Base-by-base conservation (phyloP, 225 moss, liverwort and hornwort species). In the Takakia lepidozioides region DNA sequence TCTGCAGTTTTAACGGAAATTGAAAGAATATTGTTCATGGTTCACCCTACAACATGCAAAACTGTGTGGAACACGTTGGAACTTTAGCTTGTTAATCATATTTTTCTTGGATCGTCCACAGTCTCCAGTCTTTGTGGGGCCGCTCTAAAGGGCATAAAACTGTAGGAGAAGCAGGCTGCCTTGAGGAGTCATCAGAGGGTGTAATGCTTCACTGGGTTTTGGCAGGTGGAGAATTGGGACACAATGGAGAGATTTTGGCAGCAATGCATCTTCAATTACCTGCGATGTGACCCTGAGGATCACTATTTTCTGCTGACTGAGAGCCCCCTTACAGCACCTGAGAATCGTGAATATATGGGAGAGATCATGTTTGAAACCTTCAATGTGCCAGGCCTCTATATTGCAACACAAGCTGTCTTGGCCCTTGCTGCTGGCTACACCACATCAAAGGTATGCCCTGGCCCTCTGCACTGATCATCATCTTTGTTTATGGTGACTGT, bases 201-300 rank as follows among this genome's bases (percentile, higher is more conserved):
- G n/a, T 45, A 17, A 24, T 45, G 44, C 4, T 45, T 2, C 14
- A 6, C 11, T 32, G 32, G 11, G 32, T n/a, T 44, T 63, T 26
- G n/a, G 56, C 71, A 91, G 90, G 83, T 91, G 41, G 90, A 91
- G 63, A 91, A 91, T 39, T 91, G 90, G 90, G 90, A 91, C 60
- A 91, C 86, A 0, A 91, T 91, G 90, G 90, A 91, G 77, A 78
- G 90, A 39, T 91, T 83, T 38, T 91, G 90, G 90, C 90, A 91
- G 60, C 90, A 91, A 43, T 91, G 90, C 63, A 76, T 91, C 46
- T 91, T 91, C 58, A 91, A 86, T 55, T 91, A 91, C 61, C 54
- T 91, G 61, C 83, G 90, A 44, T 86, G 90, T 45, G 90, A 91
- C 52, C 90, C 90, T 2, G 90, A 91, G 54, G 90, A 91, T 75